A percentile compares a stretch with the other conserved stretches of the same genome.
Evolutionary conservation across 31 red algal genomes (phyloP).

Genomic region (Porphyra umbilicalis): DNA sequence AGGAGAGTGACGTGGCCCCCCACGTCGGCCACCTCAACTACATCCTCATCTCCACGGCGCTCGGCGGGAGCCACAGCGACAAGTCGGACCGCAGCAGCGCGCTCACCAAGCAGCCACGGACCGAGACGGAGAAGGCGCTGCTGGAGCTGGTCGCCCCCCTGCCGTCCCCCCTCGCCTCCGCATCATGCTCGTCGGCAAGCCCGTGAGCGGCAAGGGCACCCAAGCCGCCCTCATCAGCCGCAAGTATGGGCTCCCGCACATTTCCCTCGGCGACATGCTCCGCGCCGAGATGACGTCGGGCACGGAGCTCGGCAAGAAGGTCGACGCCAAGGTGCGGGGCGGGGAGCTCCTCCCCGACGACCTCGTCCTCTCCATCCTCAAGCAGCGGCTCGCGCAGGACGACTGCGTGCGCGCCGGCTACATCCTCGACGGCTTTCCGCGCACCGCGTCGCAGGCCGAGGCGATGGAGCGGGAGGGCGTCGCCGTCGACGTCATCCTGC

Average conservation of each 20-base stretch:
- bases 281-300: slow-evolving; percentile 50
- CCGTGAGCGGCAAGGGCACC: slow-evolving; percentile 96
- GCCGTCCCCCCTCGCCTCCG: slow-evolving; percentile 2
- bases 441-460: slow-evolving; percentile 63
- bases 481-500: not conserved
- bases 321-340: slow-evolving; percentile 62
- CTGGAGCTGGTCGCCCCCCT: slow-evolving; percentile 4
- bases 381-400: slow-evolving; percentile 59
- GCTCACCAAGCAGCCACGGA: not conserved
- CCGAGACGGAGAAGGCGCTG: not conserved
- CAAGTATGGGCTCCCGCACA: slow-evolving; percentile 83
- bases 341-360: slow-evolving; percentile 95
- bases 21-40: not conserved
- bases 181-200: slow-evolving; percentile 31
- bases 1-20: not conserved
- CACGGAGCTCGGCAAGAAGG: slow-evolving; percentile 40
- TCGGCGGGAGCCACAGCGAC: not conserved
- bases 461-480: slow-evolving; percentile 6
- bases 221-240: slow-evolving; percentile 76
- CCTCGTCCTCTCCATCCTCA: slow-evolving; percentile 79
- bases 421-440: slow-evolving; percentile 93
- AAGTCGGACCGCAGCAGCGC: not conserved
- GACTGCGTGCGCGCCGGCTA: slow-evolving; percentile 75
- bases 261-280: slow-evolving; percentile 93
- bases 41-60: not conserved